Conservation (phyloP, 2,329 filamentous ascomycete species). For the Aspergillus quadrilineatus region DNA sequence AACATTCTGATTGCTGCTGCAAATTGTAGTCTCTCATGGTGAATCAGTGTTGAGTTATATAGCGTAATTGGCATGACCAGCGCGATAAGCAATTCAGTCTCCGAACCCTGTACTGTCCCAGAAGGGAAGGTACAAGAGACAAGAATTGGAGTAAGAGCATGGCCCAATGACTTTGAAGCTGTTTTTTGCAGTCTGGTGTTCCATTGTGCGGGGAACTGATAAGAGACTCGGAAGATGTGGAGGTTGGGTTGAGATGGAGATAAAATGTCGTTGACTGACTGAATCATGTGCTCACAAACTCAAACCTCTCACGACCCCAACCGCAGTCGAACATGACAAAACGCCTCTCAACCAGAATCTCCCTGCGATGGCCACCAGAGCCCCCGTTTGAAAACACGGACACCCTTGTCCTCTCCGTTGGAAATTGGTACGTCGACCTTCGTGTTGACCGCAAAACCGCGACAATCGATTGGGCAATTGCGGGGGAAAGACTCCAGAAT, state of each 20-base stretch:
- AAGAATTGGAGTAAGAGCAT: constrained; percentile 2
- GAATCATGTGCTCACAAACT: constrained; percentile 1
- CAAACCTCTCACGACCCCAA: background rate
- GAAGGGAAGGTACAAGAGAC: background rate
- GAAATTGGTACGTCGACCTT: constrained; percentile 46
- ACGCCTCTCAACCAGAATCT: constrained; percentile 42
- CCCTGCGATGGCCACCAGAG: constrained; percentile 45
- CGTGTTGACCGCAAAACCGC: constrained; percentile 38
- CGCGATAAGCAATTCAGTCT: background rate
- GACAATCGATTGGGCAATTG: constrained; percentile 46
- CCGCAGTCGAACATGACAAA: constrained; percentile 1
- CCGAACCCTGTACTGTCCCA: background rate
- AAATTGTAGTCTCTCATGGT: background rate
- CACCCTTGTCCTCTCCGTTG: constrained; percentile 45
- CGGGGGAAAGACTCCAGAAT: constrained; percentile 42
- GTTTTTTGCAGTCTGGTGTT: background rate
- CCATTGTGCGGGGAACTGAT: constrained; percentile 6
- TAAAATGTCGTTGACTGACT: background rate
- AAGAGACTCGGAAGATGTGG: background rate
- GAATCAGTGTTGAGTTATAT: background rate
- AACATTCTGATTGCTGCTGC: constrained; percentile 2
- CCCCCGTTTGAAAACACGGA: constrained; percentile 44
- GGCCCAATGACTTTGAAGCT: background rate
- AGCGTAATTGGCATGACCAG: background rate
- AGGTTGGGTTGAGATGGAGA: background rate